phyloP scores from a whole-genome alignment of 441 rosid species.

The Breynia disticha region DNA sequence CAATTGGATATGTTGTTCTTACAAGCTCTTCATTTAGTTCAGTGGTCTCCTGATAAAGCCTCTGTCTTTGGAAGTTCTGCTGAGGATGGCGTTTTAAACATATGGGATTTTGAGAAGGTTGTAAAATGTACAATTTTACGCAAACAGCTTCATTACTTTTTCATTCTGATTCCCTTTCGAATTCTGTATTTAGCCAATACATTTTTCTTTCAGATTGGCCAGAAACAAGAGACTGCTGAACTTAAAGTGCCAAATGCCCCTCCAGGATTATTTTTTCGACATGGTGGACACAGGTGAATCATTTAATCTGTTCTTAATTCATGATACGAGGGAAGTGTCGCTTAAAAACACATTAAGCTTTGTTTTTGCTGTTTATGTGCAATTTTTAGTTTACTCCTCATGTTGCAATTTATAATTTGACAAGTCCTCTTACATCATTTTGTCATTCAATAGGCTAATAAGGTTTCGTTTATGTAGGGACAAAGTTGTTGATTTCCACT shows the following conservation, averaged over 20 bases:
- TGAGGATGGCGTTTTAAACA: constrained; percentile 86
- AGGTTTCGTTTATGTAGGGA: constrained; percentile 42
- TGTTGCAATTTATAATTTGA: no score
- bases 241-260: constrained; percentile 47
- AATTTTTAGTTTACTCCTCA: no score
- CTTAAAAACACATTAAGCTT: not conserved
- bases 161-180: not conserved
- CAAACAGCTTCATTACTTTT: not conserved
- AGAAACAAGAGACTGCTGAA: constrained; percentile 44
- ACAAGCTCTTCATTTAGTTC: constrained; percentile 15
- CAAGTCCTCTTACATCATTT: no score
- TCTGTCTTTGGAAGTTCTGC: constrained; percentile 97
- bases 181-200: constrained; percentile 5
- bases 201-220: constrained; percentile 51
- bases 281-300: constrained; percentile 88
- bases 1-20: no score
- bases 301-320: not conserved
- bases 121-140: constrained; percentile 1
- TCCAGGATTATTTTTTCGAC: constrained; percentile 93
- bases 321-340: not conserved
- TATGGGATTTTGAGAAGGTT: constrained; percentile 74
- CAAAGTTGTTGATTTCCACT: constrained; percentile 95
- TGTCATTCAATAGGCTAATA: not conserved
- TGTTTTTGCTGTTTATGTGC: not conserved
- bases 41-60: constrained; percentile 95